phyloP scores from a whole-genome alignment of 2,329 filamentous ascomycete species.

The Ophiostoma sp. region DNA sequence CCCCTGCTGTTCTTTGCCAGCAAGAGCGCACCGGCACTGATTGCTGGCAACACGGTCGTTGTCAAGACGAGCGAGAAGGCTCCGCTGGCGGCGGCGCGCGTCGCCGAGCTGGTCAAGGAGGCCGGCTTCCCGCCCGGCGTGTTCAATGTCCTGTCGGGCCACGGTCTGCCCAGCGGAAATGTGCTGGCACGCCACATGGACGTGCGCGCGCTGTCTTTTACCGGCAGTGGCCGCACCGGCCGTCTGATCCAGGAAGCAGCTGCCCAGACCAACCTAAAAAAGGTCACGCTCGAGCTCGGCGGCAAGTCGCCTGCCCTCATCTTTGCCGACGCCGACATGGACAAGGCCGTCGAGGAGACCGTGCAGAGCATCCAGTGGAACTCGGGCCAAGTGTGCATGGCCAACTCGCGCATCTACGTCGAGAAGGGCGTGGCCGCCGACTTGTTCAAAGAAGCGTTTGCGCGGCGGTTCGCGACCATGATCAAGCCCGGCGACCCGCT shows the following conservation, averaged over 20 bases:
- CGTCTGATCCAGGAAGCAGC: slow-evolving; percentile 57
- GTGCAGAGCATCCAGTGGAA: slow-evolving; percentile 37
- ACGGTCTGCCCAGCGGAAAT: slow-evolving; percentile 39
- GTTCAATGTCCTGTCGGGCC: slow-evolving; percentile 62
- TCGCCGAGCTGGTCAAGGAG: slow-evolving; percentile 58
- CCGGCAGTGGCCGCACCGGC: slow-evolving; percentile 54
- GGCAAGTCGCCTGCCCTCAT: slow-evolving; percentile 57
- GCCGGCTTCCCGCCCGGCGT: slow-evolving; percentile 66
- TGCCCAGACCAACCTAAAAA: slow-evolving; percentile 55
- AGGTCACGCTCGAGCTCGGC: slow-evolving; percentile 56
- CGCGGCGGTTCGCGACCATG: slow-evolving; percentile 37
- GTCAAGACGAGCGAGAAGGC: slow-evolving; percentile 56
- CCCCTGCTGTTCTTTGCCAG: slow-evolving; percentile 61
- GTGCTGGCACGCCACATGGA: slow-evolving; percentile 29
- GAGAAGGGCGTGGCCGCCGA: slow-evolving; percentile 36
- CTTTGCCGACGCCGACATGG: slow-evolving; percentile 54
- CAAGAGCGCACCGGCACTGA: slow-evolving; percentile 60
- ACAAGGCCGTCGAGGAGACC: slow-evolving; percentile 51
- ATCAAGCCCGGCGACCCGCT: slow-evolving; percentile 38
- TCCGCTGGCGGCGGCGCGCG: slow-evolving; percentile 50
- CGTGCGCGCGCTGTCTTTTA: slow-evolving; percentile 59
- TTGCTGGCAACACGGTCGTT: slow-evolving; percentile 53
- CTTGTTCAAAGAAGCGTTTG: slow-evolving; percentile 38
- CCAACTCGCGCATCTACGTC: slow-evolving; percentile 45
- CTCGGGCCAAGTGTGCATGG: slow-evolving; percentile 47